These are phyloP conservation scores for Handroanthus guayacan DNA, from an alignment of 257 asterid species.

Conservation along the genomic window DNA sequence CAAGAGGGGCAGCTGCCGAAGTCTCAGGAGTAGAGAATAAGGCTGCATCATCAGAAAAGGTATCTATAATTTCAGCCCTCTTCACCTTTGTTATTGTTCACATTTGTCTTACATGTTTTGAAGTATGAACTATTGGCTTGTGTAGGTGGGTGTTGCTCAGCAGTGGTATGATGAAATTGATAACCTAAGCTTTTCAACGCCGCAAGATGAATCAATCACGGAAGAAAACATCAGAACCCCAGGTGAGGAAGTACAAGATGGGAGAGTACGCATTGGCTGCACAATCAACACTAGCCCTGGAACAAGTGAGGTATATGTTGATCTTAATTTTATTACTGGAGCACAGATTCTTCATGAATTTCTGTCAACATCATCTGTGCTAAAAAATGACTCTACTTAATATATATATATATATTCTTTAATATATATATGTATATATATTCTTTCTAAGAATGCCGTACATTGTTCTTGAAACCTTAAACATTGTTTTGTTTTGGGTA, in stretches of 20 bases:
- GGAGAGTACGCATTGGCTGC: conserved; percentile 63
- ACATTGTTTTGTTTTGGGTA: neutral
- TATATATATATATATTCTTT: neutral
- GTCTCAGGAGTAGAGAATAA: conserved; percentile 59
- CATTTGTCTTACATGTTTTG: conserved; percentile 26
- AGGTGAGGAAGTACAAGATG: conserved; percentile 49
- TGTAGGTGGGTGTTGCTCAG: conserved; percentile 80
- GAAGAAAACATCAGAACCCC: conserved; percentile 39
- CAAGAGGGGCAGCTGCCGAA: conserved; percentile 89
- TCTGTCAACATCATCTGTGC: neutral
- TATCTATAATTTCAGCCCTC: conserved; percentile 23
- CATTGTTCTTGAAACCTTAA: neutral
- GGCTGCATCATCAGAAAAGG: conserved; percentile 65
- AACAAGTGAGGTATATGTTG: conserved; percentile 77
- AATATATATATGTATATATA: too few relatives aligned
- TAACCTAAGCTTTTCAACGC: conserved; percentile 49
- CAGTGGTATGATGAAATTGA: conserved; percentile 85
- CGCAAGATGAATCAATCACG: conserved; percentile 47
- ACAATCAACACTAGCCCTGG: conserved; percentile 89
- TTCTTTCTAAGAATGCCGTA: neutral
- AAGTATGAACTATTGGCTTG: conserved; percentile 26
- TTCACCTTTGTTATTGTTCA: conserved; percentile 19
- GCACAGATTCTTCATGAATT: neutral
- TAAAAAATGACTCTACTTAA: conserved; percentile 8
- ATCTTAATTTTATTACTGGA: too few relatives aligned